Evolutionary conservation across 371 early-diverging fungal species (phyloP), one percentile per base, ranked within the genome.

Genomic region (Modicella reniformis): DNA sequence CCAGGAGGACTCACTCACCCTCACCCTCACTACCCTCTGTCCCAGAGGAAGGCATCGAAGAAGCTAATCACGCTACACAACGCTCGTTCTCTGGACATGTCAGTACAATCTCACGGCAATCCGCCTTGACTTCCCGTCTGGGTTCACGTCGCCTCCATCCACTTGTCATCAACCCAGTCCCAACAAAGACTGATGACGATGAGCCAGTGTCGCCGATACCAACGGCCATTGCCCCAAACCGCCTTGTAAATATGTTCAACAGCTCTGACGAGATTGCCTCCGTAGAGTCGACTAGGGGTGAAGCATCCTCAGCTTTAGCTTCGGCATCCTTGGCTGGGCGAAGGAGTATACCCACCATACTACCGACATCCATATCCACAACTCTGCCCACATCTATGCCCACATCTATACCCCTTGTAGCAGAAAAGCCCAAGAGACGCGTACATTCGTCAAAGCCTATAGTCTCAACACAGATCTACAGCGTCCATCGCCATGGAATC

Each of bases 1-100:
- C 75, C n/a, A 48, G 75, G 10, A 62, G 61, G 23, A 74, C 74
- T 29, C 74, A 74, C 25, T 74, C 74, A 30, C 74, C 73, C 6
- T 62, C 67, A 19, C 73, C 73, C 5, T 73, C 73, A 12, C 17
- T 73, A 26, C 73, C 73, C 17, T 73, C 73, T 5, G 73, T 73
- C 7, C 73, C 73, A 4, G 73, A 73, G 23, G 75, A 75, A 34
- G 50, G 44, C 0, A 48, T 40, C 4, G 75, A 74, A 23, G 75
- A 66, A 13, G 59, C 57, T 15, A 33, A 65, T 34, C 41, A 57
- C 32, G 62, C 52, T 8, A 56, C 70, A 9, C 75, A 65, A 17
- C 59, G 65, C 23, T 75, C 75, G 5, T 70, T 70, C 37, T 70
- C 75, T 17, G 65, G 32, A 2, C 66, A 70, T 26, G 70, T 64